Base-by-base conservation (phyloP, 768 basidiomycete genomes). In the Omphalotus guepiniiformis region DNA sequence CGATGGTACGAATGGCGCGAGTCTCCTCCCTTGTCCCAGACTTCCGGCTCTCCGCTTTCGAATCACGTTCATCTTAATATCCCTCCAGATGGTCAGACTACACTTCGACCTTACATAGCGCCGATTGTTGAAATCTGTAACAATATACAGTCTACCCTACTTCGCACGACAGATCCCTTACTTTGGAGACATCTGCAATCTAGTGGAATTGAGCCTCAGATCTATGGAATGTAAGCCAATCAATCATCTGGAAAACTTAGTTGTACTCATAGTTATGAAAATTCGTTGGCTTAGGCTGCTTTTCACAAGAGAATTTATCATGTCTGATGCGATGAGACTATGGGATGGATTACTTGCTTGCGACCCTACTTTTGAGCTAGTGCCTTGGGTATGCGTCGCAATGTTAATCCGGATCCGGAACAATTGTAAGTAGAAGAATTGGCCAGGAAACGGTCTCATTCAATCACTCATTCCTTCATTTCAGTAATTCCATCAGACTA, bases 281-380 rank as follows among this genome's bases (percentile, higher is more conserved):
- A 94, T 92, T 49, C 93, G 96, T 25, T 98, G 94, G 93, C 71
- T 98, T 8, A 78, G 96, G 28, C 70, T 98, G 15, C 71, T 99
- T 5, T 98, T 97, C 66, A 94, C 93, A 3, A 78, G 96, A 39
- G 96, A 99, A 64, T 87, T 98, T 55, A 76, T 72, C 32, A 79
- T 97, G 73, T 58, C 70, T 3, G 84, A 90, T 51, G 80, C 89
- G 0, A 82, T 99, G 80, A 72, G 78, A 26, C 61, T 99, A n/a
- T 98, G 96, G 96, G 96, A 99, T 63, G 93, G 87, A 1, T 63
- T 98, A 7, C 95, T 99, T 62, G 91, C 95, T 0, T 85, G 82
- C 51, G 90, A 93, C 66, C 78, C 88, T 16, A 73, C 84, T 0
- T 70, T 95, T 23, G 81, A 85, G 42, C 67, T 96, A 29, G 80